phyloP scores from a whole-genome alignment of 148 eudicot genomes.

The Dianthus caryophyllus region DNA sequence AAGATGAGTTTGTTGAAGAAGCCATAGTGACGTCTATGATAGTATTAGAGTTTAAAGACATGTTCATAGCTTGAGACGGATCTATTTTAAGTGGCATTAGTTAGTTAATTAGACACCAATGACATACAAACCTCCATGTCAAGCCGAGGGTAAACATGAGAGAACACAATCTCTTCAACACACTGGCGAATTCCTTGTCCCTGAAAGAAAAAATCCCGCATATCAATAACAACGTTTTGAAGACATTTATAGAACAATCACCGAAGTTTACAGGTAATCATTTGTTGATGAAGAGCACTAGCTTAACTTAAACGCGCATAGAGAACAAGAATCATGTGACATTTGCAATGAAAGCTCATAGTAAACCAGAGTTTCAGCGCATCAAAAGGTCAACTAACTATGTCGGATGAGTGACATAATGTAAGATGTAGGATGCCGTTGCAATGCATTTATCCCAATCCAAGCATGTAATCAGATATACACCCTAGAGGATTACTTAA shows the following conservation, averaged over 20 bases:
- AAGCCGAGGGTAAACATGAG: conserved; percentile 80
- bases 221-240: neutral
- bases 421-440: neutral
- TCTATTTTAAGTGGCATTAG: neutral
- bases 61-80: conserved; percentile 6
- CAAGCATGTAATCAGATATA: neutral
- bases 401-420: no score
- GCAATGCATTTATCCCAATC: neutral
- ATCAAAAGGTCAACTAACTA: no score
- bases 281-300: neutral
- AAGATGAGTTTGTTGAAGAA: conserved; percentile 3
- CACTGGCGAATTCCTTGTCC: conserved; percentile 59
- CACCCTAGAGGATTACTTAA: neutral
- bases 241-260: neutral
- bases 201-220: conserved; percentile 35
- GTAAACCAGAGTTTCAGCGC: neutral
- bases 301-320: neutral
- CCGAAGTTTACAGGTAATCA: neutral
- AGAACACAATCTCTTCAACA: conserved; percentile 79
- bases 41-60: no score
- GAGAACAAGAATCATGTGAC: neutral
- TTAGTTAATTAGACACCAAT: neutral
- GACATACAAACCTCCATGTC: conserved; percentile 68
- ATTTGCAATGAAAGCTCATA: neutral
- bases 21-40: no score